Evolutionary conservation across 2,329 filamentous ascomycete species (phyloP).

Genomic region (Colletotrichum tabaci): DNA sequence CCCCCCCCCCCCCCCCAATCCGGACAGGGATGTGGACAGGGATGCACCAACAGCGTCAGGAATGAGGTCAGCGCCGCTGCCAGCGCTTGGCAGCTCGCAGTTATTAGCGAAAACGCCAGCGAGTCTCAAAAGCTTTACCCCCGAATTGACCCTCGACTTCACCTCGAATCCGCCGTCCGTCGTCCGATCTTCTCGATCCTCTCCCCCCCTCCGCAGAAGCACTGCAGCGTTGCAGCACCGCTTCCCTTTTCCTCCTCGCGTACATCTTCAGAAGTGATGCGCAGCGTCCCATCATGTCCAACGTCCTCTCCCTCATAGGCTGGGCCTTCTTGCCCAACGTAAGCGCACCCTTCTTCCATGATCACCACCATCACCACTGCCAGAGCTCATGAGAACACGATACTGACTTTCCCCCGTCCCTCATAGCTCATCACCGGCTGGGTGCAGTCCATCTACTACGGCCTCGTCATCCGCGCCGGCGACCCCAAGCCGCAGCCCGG

Average conservation of each 20-base stretch:
- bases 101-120: constrained; percentile 18
- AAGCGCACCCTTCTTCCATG: constrained; percentile 46
- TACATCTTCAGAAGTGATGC: constrained; percentile 14
- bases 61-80: constrained; percentile 26
- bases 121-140: constrained; percentile 11
- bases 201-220: neutral
- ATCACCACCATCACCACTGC: neutral
- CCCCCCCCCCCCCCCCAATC: neutral
- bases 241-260: neutral
- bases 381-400: neutral
- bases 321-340: constrained; percentile 72
- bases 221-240: neutral
- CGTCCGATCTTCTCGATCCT: constrained; percentile 1
- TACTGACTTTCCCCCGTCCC: constrained; percentile 6
- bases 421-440: constrained; percentile 81
- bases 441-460: constrained; percentile 87
- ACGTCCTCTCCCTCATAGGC: constrained; percentile 67
- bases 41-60: neutral
- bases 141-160: neutral
- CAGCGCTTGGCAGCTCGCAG: neutral
- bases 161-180: neutral
- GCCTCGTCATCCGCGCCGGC: constrained; percentile 90
- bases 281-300: constrained; percentile 53
- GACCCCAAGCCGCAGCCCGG: constrained; percentile 82
- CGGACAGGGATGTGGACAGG: neutral